phyloP scores from a whole-genome alignment of 2,329 filamentous ascomycete species.

The Colletotrichum noveboracense region DNA sequence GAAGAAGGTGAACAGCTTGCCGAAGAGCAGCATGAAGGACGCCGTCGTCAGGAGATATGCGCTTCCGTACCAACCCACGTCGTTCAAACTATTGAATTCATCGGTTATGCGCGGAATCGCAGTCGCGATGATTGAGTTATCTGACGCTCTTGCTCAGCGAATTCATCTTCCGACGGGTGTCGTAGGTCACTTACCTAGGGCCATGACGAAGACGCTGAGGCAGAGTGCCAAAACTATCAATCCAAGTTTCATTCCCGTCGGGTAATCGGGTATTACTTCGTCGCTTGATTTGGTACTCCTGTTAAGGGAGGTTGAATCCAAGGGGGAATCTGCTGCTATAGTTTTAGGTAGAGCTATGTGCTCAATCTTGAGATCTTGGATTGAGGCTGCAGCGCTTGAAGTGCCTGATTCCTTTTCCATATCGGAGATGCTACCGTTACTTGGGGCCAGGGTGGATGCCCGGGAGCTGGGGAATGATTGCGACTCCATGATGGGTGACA shows the following conservation, averaged over 20 bases:
- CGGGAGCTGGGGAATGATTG: background rate
- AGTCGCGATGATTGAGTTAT: constrained; percentile 47
- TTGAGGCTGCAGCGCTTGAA: constrained; percentile 1
- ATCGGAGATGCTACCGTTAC: constrained; percentile 1
- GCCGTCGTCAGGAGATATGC: constrained; percentile 47
- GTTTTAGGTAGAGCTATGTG: background rate
- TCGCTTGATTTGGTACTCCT: background rate
- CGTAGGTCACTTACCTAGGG: constrained; percentile 32
- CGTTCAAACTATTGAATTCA: constrained; percentile 46
- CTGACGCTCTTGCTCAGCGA: constrained; percentile 18
- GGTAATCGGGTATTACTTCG: background rate
- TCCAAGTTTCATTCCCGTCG: constrained; percentile 28
- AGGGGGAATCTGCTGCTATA: background rate
- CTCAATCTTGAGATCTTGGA: background rate
- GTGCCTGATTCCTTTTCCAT: background rate
- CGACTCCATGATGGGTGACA: background rate
- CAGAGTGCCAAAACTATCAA: constrained; percentile 43
- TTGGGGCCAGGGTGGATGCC: background rate
- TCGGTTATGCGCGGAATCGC: constrained; percentile 49
- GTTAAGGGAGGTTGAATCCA: background rate
- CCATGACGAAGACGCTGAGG: constrained; percentile 45
- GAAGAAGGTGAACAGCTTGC: constrained; percentile 51
- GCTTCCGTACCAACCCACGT: constrained; percentile 56
- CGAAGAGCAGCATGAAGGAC: constrained; percentile 43
- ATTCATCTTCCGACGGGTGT: background rate